A percentile compares a stretch with the other conserved stretches of the same genome.
phyloP scores from a whole-genome alignment of 306 rosid species.

The Hippophae gyantsensis region DNA sequence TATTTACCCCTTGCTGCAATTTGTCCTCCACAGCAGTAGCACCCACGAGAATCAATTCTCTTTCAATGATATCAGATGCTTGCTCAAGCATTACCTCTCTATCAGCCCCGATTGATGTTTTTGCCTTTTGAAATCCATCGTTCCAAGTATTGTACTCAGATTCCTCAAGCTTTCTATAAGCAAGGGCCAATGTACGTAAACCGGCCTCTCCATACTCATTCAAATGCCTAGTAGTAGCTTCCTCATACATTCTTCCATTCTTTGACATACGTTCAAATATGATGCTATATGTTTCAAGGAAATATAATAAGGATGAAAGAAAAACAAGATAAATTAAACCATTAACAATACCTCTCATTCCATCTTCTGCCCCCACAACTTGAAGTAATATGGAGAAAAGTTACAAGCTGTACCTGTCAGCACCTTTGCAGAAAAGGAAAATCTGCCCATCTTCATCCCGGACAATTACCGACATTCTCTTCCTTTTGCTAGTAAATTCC shows the following conservation, averaged over 20 bases:
- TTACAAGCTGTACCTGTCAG: conserved; percentile 20
- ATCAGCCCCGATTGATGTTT: conserved; percentile 18
- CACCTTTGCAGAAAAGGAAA: conserved; percentile 29
- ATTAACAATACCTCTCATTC: not conserved
- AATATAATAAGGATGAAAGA: not conserved
- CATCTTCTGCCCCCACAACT: too few species aligned
- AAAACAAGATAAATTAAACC: too few species aligned
- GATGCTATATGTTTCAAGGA: conserved; percentile 11
- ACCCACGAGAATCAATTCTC: conserved; percentile 18
- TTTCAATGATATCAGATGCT: conserved; percentile 29
- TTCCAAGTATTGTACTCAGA: conserved; percentile 23
- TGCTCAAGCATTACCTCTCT: conserved; percentile 12
- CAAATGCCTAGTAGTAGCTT: conserved; percentile 23
- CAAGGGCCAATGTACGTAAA: conserved; percentile 24
- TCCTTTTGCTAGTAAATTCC: conserved; percentile 22
- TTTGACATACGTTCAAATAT: conserved; percentile 23
- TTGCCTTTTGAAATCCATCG: conserved; percentile 13
- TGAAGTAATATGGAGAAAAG: not conserved
- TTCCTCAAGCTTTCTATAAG: conserved; percentile 19
- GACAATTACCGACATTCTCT: conserved; percentile 27
- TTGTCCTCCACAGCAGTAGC: conserved; percentile 31
- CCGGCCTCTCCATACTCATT: conserved; percentile 27
- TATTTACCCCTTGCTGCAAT: conserved; percentile 25
- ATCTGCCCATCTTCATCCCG: conserved; percentile 18
- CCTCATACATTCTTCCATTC: conserved; percentile 20